Percentiles rank a stretch among this genome's conserved stretches.
phyloP scores from a whole-genome alignment of 306 rosid genomes.

The Castanea mollissima region DNA sequence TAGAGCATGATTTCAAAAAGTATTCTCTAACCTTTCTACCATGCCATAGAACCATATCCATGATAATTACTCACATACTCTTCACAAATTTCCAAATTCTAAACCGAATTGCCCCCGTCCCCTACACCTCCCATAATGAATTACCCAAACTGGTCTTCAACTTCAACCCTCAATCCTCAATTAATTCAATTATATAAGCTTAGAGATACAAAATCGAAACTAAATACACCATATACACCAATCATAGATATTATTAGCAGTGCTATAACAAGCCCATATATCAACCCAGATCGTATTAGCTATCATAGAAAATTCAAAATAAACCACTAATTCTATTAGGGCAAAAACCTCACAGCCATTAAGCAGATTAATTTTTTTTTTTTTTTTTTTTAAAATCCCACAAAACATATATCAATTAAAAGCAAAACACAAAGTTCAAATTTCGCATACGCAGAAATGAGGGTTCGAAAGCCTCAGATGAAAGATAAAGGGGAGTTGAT shows the following conservation, averaged over 20 bases:
- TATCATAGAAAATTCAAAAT: neutral
- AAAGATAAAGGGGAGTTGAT: neutral
- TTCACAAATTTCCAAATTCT: slow-evolving; percentile 4
- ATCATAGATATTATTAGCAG: neutral
- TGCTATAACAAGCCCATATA: neutral
- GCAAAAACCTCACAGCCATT: neutral
- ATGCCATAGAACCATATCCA: neutral
- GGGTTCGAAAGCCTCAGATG: neutral
- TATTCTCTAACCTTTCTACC: neutral
- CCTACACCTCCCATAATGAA: neutral
- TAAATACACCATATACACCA: neutral
- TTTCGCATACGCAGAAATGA: neutral
- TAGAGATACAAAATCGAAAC: neutral
- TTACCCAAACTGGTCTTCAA: neutral
- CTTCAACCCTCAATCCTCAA: neutral
- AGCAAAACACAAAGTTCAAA: neutral
- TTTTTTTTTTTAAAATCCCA: neutral
- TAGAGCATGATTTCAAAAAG: neutral
- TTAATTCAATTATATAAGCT: neutral
- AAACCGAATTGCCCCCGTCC: neutral
- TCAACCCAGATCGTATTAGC: neutral
- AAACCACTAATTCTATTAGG: neutral
- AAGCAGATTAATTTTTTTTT: neutral
- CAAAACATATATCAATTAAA: neutral
- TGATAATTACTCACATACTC: neutral